Evolutionary conservation across 2,329 filamentous ascomycete genomes (phyloP).

Genomic region (Fusarium citri): DNA sequence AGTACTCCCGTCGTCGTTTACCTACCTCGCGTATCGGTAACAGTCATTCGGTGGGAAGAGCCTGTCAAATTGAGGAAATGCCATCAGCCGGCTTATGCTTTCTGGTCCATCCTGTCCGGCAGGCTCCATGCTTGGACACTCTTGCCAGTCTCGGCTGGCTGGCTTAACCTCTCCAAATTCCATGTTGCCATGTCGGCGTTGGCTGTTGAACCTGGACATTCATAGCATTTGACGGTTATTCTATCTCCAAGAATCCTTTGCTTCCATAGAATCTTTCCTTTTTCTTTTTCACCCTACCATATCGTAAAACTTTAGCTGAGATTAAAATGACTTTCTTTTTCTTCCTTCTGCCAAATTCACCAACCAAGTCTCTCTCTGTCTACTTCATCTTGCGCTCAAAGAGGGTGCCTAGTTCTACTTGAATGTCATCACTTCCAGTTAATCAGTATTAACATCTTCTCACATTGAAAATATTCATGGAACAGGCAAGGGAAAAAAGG

Average conservation of each 20-base stretch:
- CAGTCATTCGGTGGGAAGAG: neutral
- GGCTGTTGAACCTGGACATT: neutral
- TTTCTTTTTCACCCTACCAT: neutral
- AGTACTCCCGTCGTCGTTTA: neutral
- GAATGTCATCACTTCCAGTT: rapidly evolving
- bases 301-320: too few species aligned
- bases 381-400: neutral
- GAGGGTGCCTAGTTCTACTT: neutral
- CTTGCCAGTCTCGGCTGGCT: neutral
- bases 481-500: neutral
- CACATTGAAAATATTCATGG: neutral
- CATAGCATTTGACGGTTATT: neutral
- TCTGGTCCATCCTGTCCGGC: rapidly evolving
- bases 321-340: neutral
- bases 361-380: rapidly evolving
- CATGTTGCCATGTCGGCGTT: neutral
- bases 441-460: neutral
- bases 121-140: neutral
- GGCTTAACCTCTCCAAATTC: neutral
- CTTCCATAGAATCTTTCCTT: neutral
- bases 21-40: neutral
- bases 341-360: neutral
- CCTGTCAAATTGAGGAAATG: neutral
- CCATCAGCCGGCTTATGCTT: rapidly evolving
- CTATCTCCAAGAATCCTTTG: neutral